Percentiles rank a stretch among this genome's conserved stretches.
These are phyloP conservation scores for Daedaleopsis nitida DNA, from an alignment of 768 basidiomycete genomes.

Conservation along the genomic window DNA sequence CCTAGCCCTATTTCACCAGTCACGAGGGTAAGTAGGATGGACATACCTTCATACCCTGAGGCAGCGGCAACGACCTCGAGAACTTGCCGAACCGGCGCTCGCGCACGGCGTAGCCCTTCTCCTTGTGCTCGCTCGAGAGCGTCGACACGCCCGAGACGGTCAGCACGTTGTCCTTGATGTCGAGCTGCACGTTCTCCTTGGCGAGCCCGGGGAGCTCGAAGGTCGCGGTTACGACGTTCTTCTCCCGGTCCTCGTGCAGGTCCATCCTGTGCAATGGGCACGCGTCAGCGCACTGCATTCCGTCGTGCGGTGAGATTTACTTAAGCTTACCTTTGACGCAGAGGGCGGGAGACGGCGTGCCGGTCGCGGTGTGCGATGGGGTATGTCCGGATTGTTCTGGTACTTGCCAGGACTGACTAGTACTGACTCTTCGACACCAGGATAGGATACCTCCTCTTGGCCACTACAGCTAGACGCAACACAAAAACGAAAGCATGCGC, in stretches of 20 bases:
- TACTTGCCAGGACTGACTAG: background rate
- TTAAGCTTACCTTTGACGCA: constrained; percentile 25
- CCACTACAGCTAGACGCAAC: background rate
- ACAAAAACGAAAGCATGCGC: background rate
- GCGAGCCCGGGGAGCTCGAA: constrained; percentile 61
- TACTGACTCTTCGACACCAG: background rate
- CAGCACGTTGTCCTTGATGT: constrained; percentile 51
- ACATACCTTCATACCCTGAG: constrained; percentile 22
- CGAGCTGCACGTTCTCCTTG: constrained; percentile 53
- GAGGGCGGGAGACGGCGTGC: constrained; percentile 9
- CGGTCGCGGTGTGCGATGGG: constrained; percentile 1
- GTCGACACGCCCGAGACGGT: constrained; percentile 53
- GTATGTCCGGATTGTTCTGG: background rate
- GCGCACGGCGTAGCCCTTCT: constrained; percentile 37
- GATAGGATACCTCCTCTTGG: no score
- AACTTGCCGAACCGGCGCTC: constrained; percentile 31
- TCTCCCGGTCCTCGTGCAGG: constrained; percentile 47
- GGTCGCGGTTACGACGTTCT: constrained; percentile 51
- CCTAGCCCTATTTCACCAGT: no score
- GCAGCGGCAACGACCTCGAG: constrained; percentile 19
- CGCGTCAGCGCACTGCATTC: background rate
- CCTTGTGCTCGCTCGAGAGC: constrained; percentile 35
- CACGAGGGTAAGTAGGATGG: background rate
- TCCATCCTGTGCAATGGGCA: constrained; percentile 50
- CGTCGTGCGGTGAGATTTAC: background rate